Base-by-base conservation (phyloP, 2,329 filamentous ascomycete genomes). In the Trichoderma citrinoviride region DNA sequence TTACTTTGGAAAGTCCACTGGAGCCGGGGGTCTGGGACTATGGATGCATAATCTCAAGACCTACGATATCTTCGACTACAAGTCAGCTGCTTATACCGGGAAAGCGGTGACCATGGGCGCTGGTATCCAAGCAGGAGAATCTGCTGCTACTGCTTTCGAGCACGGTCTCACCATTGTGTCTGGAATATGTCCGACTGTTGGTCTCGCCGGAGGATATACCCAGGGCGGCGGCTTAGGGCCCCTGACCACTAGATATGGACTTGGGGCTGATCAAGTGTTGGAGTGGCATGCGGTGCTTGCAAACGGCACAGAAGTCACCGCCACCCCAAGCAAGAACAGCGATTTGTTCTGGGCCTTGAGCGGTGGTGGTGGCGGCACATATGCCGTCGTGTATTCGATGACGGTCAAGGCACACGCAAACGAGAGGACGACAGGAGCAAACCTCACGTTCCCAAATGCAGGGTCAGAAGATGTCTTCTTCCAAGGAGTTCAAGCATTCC, bases 341-440 rank as follows among this genome's bases (percentile, higher is more conserved):
- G 86, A 89, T 58, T 76, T 90, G 1, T 89, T 85, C 76, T 90
- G 86, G 87, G 87, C 87, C 1, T 73, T 88, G 1, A 78, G 78
- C 47, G 86, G 86, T 3, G 85, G 87, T 0, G 86, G 87, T 27
- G 64, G 64, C 23, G 66, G 66, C 37, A 58, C 66, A 10, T 67
- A 65, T 44, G 66, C 58, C 8, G 66, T 57, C 25, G 64, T 67
- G 14, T n/a, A 60, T 6, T 54, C 60, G n/a, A 50, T 66, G 37
- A 65, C 55, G 14, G 33, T 61, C 50, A 47, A 52, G n/a, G 49
- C 60, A 4, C 64, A 64, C 43, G 43, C 66, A 17, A 60, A 62
- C 27, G 5, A 44, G 23, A 17, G 14, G 17, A 25, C 33, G 10
- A 41, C 58, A 29, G 64, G 25, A 6, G 62, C 54, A 7, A 64